Evolutionary conservation across 257 asterid genomes (phyloP).

Genomic region (Primulina eburnea): DNA sequence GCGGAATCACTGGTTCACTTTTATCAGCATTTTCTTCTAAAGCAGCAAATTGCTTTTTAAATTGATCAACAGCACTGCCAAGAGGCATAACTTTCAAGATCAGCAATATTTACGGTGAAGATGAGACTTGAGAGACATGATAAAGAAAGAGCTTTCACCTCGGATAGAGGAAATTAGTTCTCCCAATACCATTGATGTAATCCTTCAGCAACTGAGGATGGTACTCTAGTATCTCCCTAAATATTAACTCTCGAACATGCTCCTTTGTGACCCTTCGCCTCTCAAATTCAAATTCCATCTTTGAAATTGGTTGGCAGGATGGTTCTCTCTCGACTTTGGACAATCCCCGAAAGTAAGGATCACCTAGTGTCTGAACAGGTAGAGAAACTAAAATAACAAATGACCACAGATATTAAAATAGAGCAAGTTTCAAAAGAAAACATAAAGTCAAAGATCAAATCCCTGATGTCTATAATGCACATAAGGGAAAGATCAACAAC

Average conservation of each 20-base stretch:
- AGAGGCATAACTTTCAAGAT: slow-evolving; percentile 11
- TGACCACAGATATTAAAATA: background rate
- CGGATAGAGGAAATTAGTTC: slow-evolving; percentile 70
- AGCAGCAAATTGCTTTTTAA: slow-evolving; percentile 69
- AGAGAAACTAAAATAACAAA: slow-evolving; percentile 2
- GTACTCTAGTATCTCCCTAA: slow-evolving; percentile 79
- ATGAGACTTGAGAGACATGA: background rate
- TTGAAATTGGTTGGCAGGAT: slow-evolving; percentile 66
- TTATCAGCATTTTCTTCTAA: slow-evolving; percentile 70
- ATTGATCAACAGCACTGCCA: slow-evolving; percentile 74
- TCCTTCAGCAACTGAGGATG: slow-evolving; percentile 86
- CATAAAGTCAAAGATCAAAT: background rate
- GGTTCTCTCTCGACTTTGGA: slow-evolving; percentile 82
- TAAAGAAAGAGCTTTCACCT: slow-evolving; percentile 39
- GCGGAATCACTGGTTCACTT: slow-evolving; percentile 49
- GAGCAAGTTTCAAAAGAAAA: slow-evolving; percentile 11
- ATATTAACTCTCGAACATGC: slow-evolving; percentile 67
- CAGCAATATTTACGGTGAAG: slow-evolving; percentile 12
- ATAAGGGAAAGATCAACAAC: background rate
- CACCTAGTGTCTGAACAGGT: slow-evolving; percentile 60
- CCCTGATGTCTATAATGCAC: background rate
- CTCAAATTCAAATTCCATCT: slow-evolving; percentile 83
- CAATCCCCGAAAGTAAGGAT: slow-evolving; percentile 82
- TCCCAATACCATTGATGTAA: slow-evolving; percentile 62
- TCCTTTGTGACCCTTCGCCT: slow-evolving; percentile 85